phyloP scores from a whole-genome alignment of 2,329 filamentous ascomycete species.

The Penicillium expansum region DNA sequence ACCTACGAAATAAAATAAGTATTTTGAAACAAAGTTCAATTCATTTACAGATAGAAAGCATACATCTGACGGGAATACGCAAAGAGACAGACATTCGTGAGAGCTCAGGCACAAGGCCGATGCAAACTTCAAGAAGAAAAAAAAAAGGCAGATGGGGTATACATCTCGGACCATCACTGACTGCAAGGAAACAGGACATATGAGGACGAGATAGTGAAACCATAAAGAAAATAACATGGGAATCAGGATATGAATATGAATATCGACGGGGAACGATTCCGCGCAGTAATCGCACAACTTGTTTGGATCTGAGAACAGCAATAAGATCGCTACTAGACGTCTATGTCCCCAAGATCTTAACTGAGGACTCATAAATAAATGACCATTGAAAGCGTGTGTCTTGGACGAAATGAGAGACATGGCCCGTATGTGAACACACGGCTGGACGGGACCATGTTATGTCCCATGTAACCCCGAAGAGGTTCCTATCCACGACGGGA shows the following conservation, averaged over 20 bases:
- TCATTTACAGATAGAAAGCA: constrained; percentile 8
- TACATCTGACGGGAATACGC: constrained; percentile 2
- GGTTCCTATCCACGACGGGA: constrained; percentile 19
- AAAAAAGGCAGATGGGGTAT: constrained; percentile 21
- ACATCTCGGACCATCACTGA: constrained; percentile 21
- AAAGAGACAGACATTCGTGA: neutral
- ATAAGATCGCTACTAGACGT: neutral
- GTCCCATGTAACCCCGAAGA: neutral
- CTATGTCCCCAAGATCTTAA: neutral
- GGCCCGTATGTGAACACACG: neutral
- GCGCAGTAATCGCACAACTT: neutral
- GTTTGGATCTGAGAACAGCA: neutral
- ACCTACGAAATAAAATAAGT: neutral
- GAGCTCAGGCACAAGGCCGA: neutral
- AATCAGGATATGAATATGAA: constrained; percentile 10
- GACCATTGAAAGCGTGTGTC: neutral
- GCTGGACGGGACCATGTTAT: neutral
- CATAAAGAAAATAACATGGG: constrained; percentile 7
- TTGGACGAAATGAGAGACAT: neutral
- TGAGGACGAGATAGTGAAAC: neutral
- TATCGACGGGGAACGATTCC: neutral
- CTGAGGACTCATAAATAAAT: neutral
- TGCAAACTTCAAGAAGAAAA: constrained; percentile 7
- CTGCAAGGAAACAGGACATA: constrained; percentile 10
- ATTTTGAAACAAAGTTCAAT: neutral